These are phyloP conservation scores for Phaseolus coccineus DNA, from an alignment of 331 rosid species.

Conservation along the genomic window DNA sequence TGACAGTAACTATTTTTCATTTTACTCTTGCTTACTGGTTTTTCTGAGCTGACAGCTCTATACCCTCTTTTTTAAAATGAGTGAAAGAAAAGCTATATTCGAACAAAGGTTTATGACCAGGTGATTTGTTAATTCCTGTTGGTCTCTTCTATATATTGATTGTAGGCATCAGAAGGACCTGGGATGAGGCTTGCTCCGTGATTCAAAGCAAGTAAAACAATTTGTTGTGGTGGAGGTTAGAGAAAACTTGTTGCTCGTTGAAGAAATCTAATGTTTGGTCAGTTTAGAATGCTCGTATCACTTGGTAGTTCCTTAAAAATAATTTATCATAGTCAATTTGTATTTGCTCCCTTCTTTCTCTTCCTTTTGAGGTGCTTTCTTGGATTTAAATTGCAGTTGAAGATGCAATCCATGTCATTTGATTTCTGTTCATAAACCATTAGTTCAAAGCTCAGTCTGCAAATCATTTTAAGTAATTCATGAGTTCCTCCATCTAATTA, in stretches of 20 bases:
- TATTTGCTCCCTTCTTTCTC: background rate
- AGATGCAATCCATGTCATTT: background rate
- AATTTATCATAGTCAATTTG: background rate
- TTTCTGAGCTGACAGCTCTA: slow-evolving; percentile 2
- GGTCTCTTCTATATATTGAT: slow-evolving; percentile 13
- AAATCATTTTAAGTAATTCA: background rate
- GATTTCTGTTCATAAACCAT: background rate
- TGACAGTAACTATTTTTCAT: background rate
- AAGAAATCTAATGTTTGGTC: slow-evolving; percentile 6
- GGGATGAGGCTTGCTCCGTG: background rate
- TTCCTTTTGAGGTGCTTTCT: slow-evolving; percentile 23
- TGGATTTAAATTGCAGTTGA: background rate
- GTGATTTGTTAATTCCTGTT: background rate
- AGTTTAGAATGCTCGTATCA: background rate
- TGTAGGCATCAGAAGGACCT: slow-evolving; percentile 11
- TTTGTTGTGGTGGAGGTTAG: slow-evolving; percentile 19
- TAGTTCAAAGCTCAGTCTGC: background rate
- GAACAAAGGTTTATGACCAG: background rate
- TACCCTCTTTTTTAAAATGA: background rate
- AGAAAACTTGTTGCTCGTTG: background rate
- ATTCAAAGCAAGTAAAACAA: background rate
- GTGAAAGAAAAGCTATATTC: background rate
- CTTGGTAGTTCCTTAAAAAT: background rate
- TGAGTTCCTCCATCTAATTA: background rate
- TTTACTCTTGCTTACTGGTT: background rate